Evolutionary conservation across 2,329 filamentous ascomycete species (phyloP).

Genomic region (Sphaerulina vaccinii): DNA sequence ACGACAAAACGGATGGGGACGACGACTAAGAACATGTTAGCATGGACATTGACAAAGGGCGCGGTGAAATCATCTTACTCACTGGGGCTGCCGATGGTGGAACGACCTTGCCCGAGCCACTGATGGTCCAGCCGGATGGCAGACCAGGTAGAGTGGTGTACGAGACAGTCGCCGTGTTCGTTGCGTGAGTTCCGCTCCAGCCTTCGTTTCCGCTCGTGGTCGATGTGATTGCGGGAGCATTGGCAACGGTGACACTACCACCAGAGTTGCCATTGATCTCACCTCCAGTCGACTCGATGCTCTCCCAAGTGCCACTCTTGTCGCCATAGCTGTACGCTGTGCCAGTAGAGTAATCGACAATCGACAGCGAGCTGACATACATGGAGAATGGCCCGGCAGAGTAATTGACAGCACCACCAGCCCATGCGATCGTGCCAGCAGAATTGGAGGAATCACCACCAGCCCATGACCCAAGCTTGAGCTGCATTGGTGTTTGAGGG

Average conservation of each 20-base stretch:
- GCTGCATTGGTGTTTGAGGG: slow-evolving; percentile 91
- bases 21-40: slow-evolving; percentile 36
- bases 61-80: slow-evolving; percentile 53
- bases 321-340: slow-evolving; percentile 80
- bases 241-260: slow-evolving; percentile 53
- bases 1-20: slow-evolving; percentile 54
- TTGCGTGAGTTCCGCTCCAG: slow-evolving; percentile 59
- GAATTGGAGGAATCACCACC: slow-evolving; percentile 81
- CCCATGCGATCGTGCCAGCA: slow-evolving; percentile 84
- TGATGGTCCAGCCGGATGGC: slow-evolving; percentile 79
- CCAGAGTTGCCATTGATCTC: slow-evolving; percentile 59
- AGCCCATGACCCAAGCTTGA: slow-evolving; percentile 90
- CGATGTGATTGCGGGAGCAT: slow-evolving; percentile 63
- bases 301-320: slow-evolving; percentile 72
- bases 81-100: slow-evolving; percentile 67
- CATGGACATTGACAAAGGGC: slow-evolving; percentile 16
- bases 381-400: slow-evolving; percentile 79
- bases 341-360: slow-evolving; percentile 93
- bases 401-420: slow-evolving; percentile 82
- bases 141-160: slow-evolving; percentile 57
- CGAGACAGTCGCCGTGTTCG: slow-evolving; percentile 40
- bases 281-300: slow-evolving; percentile 79
- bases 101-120: slow-evolving; percentile 73
- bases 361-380: slow-evolving; percentile 70
- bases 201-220: slow-evolving; percentile 63